Base-by-base conservation (phyloP, 2,329 filamentous ascomycete genomes). In the Graphilbum fragrans region DNA sequence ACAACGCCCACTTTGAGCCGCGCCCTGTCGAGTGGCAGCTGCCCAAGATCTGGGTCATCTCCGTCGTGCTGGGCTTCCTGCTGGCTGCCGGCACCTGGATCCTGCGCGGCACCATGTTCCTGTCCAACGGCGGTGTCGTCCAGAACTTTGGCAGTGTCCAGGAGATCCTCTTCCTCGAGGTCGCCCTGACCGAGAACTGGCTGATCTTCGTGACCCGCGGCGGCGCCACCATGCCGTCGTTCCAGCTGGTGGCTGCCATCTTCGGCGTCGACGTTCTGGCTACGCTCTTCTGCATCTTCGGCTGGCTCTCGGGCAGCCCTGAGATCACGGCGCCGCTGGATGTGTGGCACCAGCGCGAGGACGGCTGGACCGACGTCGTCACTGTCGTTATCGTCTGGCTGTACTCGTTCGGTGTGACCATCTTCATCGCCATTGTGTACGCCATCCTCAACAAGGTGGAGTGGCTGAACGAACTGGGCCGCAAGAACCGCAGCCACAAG, bases 11-110 rank as follows among this genome's bases (percentile, higher is more conserved):
- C 65, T 84, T 77, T 53, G 82, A 86, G 56, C 70, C 70, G 46
- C 77, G 81, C 32, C 82, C 82, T 14, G 82, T 86, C 53, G 81
- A 86, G 61, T 86, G 82, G 82, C 82, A 86, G 64, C 60, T 86
- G 49, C 80, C 81, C 49, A 86, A 86, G 71, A 86, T 86, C 57
- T 86, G 81, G 82, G 71, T 86, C 50, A 84, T 86, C 54, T 80
- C 74, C 47, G 67, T 82, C 50, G 64, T 82, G 45, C 72, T 86
- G 39, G 82, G 82, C 59, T 50, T 74, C 27, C 63, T 85, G 35
- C 77, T 86, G 34, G 81, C 82, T 42, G 56, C 73, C 35, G 81
- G 67, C 46, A 86, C 82, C 52, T 86, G 82, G 82, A 67, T 86
- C 55, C 65, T 85, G 49, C 81, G 81, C 54, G 82, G 74, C 40